Base-by-base conservation (phyloP, 2,329 filamentous ascomycete species). In the Sclerotinia sclerotiorum region DNA sequence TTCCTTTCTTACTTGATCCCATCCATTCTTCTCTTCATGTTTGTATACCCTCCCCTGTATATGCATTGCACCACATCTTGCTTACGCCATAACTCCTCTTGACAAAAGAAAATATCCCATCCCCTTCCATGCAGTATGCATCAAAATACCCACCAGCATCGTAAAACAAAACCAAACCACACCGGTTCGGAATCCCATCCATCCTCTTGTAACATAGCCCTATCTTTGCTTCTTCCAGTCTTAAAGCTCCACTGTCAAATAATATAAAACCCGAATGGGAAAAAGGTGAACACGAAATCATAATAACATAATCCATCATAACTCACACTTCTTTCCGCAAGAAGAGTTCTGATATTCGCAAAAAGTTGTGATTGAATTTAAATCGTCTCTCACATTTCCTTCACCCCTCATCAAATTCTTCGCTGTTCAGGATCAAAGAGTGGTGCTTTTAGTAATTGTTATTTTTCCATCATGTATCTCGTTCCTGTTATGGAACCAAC, bases 221-320 rank as follows among this genome's bases (percentile, higher is more conserved):
- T 57, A 24, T 24, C 27, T 32, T 24, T 65, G 13, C 19, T 48
- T n/a, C 51, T 48, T 57, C 39, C 27, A 32, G 58, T 35, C 27
- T 21, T 49, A 19, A 62, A 35, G 21, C 29, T 35, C 29, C 44
- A 62, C 11, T 15, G 58, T 29, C 58, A 49, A 49, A 62, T 11
- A 29, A 46, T 35, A 29, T 17, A n/a, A 24, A 19, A 7, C 19
- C 35, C 51, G 51, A 46, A 32, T 35, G 39, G 29, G 10, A 57
- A 48, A 24, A 65, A 24, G 19, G 19, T 48, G n/a, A 65, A 63
- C 48, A 51, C 39, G n/a, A 57, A 65, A 57, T 55, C 63, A 57
- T 57, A 35, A 48, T 21, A 46, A 57, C 63, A 65, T 35, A 27
- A 48, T 57, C 21, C 54, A 46, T 58, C 63, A 35, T 35, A 65